Percentiles rank a stretch among this genome's conserved stretches.
phyloP scores from a whole-genome alignment of 352 stramenopile genomes.

The Stephanocyclus meneghinianus region DNA sequence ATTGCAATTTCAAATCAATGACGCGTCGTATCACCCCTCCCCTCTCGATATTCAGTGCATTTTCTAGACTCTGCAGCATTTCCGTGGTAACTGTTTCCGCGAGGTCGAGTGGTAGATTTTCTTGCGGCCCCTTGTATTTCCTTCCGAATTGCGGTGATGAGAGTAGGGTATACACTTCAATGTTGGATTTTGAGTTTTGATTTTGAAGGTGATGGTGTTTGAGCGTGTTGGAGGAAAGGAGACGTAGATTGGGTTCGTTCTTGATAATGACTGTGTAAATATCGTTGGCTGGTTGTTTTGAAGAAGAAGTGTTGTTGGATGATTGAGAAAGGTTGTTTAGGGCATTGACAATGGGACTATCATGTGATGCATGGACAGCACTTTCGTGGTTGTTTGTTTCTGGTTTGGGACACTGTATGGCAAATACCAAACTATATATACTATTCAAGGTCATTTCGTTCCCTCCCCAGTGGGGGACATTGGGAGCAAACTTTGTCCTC shows the following conservation, averaged over 20 bases:
- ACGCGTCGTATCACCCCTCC: slow-evolving; percentile 18
- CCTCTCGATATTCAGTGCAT: slow-evolving; percentile 33
- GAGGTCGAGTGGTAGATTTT: slow-evolving; percentile 67
- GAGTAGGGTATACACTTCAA: slow-evolving; percentile 77
- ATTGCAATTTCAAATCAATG: slow-evolving; percentile 65
- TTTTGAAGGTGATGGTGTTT: slow-evolving; percentile 56
- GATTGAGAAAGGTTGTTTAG: slow-evolving; percentile 12
- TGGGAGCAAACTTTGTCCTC: slow-evolving; percentile 68
- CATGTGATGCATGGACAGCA: not conserved
- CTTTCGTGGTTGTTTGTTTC: not conserved
- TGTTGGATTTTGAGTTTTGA: slow-evolving; percentile 9
- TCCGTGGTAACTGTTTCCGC: slow-evolving; percentile 54
- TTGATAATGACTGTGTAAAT: slow-evolving; percentile 52
- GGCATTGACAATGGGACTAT: slow-evolving; percentile 16
- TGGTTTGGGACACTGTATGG: slow-evolving; percentile 28
- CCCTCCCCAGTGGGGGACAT: slow-evolving; percentile 57
- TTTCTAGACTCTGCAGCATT: slow-evolving; percentile 60
- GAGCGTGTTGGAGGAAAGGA: slow-evolving; percentile 67
- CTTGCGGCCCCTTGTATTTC: slow-evolving; percentile 72
- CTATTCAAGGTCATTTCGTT: slow-evolving; percentile 79
- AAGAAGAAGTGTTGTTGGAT: not conserved
- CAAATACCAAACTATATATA: slow-evolving; percentile 73
- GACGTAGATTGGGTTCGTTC: slow-evolving; percentile 63
- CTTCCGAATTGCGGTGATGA: slow-evolving; percentile 74
- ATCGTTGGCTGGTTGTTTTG: not conserved